Evolutionary conservation across 2,329 filamentous ascomycete species (phyloP).

Genomic region (Camillea tinctor): DNA sequence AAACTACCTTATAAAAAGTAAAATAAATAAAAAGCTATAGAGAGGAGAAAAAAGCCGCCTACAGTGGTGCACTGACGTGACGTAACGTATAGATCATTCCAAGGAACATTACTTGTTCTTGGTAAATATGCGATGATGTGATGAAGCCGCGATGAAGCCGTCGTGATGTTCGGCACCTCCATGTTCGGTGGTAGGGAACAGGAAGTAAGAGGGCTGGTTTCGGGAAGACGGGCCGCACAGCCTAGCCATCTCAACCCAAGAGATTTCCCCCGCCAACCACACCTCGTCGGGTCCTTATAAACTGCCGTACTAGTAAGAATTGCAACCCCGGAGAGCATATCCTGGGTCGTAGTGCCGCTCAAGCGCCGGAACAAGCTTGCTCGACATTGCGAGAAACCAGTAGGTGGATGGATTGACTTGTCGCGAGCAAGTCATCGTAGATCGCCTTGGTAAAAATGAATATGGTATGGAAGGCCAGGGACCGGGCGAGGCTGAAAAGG

Average conservation of each 20-base stretch:
- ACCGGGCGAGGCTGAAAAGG: constrained; percentile 30
- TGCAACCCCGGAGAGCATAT: constrained; percentile 20
- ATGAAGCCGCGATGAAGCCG: constrained; percentile 5
- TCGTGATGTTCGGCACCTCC: constrained; percentile 9
- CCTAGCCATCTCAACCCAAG: constrained; percentile 29
- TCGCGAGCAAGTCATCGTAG: not conserved
- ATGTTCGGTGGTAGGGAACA: constrained; percentile 11
- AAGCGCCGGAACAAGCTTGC: constrained; percentile 19
- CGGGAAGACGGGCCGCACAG: constrained; percentile 26
- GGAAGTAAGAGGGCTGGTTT: constrained; percentile 11
- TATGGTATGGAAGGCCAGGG: constrained; percentile 19
- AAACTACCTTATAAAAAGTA: no score
- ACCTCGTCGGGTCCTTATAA: constrained; percentile 21
- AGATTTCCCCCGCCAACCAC: constrained; percentile 30
- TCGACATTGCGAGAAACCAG: constrained; percentile 1
- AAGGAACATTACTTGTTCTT: constrained; percentile 13
- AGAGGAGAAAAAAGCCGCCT: no score
- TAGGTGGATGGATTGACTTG: not conserved
- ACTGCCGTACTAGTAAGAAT: constrained; percentile 10
- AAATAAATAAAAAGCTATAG: not conserved
- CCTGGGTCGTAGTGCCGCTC: constrained; percentile 16
- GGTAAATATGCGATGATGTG: constrained; percentile 13
- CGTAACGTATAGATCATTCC: constrained; percentile 19
- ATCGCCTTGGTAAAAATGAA: constrained; percentile 6
- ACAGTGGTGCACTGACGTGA: constrained; percentile 3